A percentile compares a stretch with the other conserved stretches of the same genome.
These are phyloP conservation scores for Coleophoma crateriformis DNA, from an alignment of 2,329 filamentous ascomycete genomes.

Conservation along the genomic window DNA sequence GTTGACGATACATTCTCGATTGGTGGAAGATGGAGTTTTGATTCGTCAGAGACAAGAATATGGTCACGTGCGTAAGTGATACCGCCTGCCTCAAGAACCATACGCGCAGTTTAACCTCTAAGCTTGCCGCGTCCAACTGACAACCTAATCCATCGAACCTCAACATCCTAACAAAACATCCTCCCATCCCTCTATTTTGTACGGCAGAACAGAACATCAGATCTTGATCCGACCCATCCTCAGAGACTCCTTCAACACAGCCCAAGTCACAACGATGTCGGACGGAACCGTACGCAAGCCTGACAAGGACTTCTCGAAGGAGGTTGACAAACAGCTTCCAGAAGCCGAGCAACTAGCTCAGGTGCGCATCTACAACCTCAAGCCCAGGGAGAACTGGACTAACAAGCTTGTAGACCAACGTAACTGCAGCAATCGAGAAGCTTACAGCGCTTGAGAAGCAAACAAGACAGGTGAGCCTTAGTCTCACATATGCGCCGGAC, in stretches of 20 bases:
- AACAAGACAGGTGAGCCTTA: slow-evolving; percentile 72
- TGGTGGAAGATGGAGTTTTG: too few relatives aligned
- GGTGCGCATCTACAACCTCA: slow-evolving; percentile 40
- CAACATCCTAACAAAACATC: neutral
- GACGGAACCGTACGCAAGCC: slow-evolving; percentile 41
- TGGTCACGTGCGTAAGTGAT: too few relatives aligned
- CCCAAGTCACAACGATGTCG: slow-evolving; percentile 21
- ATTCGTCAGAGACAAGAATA: too few relatives aligned
- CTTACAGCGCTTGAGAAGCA: slow-evolving; percentile 90
- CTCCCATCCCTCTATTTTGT: neutral
- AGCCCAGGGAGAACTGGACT: slow-evolving; percentile 4
- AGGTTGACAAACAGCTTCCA: slow-evolving; percentile 85
- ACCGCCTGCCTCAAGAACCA: neutral
- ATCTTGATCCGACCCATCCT: neutral
- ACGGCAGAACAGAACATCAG: neutral
- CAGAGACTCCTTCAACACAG: neutral
- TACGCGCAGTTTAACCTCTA: neutral
- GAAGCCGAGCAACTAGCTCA: slow-evolving; percentile 87
- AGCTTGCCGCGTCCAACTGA: neutral
- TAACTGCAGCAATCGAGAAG: slow-evolving; percentile 88
- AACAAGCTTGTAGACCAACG: slow-evolving; percentile 52
- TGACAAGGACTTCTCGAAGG: slow-evolving; percentile 98
- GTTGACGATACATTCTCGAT: too few relatives aligned
- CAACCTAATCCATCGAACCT: neutral
- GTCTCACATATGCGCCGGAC: slow-evolving; percentile 5